Percentiles rank a stretch among this genome's conserved stretches.
phyloP scores from a whole-genome alignment of 2,329 filamentous ascomycete species.

The Fusarium nurragi region DNA sequence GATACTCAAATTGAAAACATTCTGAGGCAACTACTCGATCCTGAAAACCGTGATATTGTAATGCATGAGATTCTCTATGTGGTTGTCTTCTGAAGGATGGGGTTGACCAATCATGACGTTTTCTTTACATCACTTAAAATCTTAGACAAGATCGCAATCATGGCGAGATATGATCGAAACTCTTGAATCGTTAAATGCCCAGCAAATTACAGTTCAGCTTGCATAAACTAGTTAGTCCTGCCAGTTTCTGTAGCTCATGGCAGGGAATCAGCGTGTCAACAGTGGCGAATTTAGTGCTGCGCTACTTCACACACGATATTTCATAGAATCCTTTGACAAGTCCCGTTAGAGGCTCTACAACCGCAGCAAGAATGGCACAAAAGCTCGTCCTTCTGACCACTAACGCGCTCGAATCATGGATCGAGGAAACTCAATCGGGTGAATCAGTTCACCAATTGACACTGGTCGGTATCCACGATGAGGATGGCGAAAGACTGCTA shows the following conservation, averaged over 20 bases:
- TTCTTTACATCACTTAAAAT: too few relatives aligned
- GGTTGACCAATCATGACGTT: too few relatives aligned
- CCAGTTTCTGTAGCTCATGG: neutral
- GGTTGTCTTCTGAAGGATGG: too few relatives aligned
- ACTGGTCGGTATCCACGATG: neutral
- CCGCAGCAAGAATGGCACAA: neutral
- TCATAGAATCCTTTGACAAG: neutral
- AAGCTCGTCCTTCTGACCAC: neutral
- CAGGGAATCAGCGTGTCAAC: neutral
- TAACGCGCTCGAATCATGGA: neutral
- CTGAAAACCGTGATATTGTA: neutral
- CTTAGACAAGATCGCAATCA: neutral
- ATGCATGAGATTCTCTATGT: too few relatives aligned
- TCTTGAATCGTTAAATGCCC: too few relatives aligned
- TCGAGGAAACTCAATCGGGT: neutral
- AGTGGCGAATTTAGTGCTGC: neutral
- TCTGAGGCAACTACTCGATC: neutral
- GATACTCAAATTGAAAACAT: constrained; percentile 4
- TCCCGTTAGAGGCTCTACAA: neutral
- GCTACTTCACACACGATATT: neutral
- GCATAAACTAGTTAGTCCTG: neutral
- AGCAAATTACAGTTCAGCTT: too few relatives aligned
- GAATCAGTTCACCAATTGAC: neutral
- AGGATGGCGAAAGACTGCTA: neutral
- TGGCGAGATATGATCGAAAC: too few relatives aligned